These are phyloP conservation scores for Ogataea chonburiensis DNA, from an alignment of 805 yeast genomes.

Conservation along the genomic window DNA sequence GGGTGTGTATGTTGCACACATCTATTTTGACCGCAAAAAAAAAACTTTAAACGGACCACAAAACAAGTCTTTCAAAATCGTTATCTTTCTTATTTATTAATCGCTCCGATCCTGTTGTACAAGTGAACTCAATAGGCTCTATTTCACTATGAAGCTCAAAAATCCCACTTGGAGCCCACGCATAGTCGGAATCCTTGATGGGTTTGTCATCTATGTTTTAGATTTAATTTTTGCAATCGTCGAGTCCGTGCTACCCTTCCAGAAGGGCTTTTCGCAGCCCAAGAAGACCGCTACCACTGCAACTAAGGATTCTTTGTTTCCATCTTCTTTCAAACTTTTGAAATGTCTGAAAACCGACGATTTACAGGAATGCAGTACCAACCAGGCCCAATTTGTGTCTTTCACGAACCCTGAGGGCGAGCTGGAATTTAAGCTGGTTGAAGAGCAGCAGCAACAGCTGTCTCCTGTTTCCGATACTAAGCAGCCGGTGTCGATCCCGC, in stretches of 20 bases:
- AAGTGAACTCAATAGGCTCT: no score
- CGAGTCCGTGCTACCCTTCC: no score
- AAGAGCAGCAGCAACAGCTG: constrained; percentile 27
- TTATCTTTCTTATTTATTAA: no score
- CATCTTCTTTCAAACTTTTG: constrained; percentile 12
- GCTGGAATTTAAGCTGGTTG: constrained; percentile 56
- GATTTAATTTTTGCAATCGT: no score
- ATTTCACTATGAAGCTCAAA: no score
- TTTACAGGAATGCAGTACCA: constrained; percentile 44
- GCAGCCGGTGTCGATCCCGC: constrained; percentile 13
- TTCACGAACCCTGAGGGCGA: constrained; percentile 52
- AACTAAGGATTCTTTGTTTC: constrained; percentile 15
- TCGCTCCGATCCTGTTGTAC: no score
- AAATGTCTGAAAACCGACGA: constrained; percentile 23
- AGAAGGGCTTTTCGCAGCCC: no score
- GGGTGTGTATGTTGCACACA: constrained; percentile 4
- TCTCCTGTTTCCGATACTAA: constrained; percentile 30
- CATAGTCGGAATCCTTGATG: no score
- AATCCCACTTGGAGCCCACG: no score
- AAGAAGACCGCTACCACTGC: no score
- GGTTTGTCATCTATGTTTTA: no score
- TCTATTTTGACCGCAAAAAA: constrained; percentile 6
- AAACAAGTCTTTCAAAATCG: no score
- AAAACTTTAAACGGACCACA: constrained; percentile 1
- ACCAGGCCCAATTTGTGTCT: constrained; percentile 48